A percentile compares a stretch with the other conserved stretches of the same genome.
These are phyloP conservation scores for Seiridium unicorne DNA, from an alignment of 2,329 filamentous ascomycete species.

Conservation along the genomic window DNA sequence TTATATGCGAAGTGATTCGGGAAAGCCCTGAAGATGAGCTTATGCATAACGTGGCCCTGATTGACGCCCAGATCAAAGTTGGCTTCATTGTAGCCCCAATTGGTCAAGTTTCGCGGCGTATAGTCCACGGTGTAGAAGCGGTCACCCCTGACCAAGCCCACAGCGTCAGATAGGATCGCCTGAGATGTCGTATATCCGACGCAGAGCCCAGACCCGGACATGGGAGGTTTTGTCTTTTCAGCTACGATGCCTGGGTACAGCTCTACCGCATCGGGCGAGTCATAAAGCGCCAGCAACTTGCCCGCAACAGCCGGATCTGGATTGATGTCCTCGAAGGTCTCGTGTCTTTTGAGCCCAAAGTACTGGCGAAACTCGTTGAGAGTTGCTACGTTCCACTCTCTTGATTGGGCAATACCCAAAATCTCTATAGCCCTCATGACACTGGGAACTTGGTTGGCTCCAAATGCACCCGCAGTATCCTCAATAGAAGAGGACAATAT, in stretches of 20 bases:
- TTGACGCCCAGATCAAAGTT: conserved; percentile 72
- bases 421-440: conserved; percentile 76
- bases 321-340: conserved; percentile 82
- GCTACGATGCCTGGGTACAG: conserved; percentile 77
- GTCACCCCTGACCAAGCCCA: conserved; percentile 75
- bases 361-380: conserved; percentile 85
- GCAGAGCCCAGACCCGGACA: conserved; percentile 62
- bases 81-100: conserved; percentile 75
- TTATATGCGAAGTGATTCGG: conserved; percentile 75
- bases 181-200: conserved; percentile 76
- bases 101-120: conserved; percentile 70
- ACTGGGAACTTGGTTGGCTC: conserved; percentile 70
- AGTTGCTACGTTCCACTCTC: conserved; percentile 74
- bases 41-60: conserved; percentile 83
- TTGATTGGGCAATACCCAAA: conserved; percentile 73
- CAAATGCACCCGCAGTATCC: conserved; percentile 73
- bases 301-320: conserved; percentile 69
- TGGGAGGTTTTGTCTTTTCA: conserved; percentile 72
- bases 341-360: conserved; percentile 73
- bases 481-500: conserved; percentile 69
- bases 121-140: conserved; percentile 79
- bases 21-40: conserved; percentile 77
- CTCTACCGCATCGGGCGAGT: conserved; percentile 77
- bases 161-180: conserved; percentile 74
- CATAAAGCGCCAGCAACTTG: conserved; percentile 66